Conservation (phyloP, 2,329 filamentous ascomycete species). For the Botrytis fragariae region DNA sequence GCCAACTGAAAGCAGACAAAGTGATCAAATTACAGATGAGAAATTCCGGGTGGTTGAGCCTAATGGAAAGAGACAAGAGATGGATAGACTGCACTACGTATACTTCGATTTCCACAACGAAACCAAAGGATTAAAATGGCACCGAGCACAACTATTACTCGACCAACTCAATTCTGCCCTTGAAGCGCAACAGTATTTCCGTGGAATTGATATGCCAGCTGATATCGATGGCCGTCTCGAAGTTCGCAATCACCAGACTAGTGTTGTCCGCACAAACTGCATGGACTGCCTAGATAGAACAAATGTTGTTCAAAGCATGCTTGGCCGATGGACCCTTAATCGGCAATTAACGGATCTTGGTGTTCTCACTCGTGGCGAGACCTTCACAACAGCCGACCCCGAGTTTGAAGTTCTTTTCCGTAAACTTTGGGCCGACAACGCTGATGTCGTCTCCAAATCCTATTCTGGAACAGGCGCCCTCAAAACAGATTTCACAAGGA, state of each 20-base stretch:
- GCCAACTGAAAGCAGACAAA: conserved; percentile 62
- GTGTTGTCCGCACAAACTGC: conserved; percentile 94
- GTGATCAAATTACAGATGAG: conserved; percentile 67
- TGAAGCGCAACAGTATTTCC: conserved; percentile 83
- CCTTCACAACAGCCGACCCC: conserved; percentile 71
- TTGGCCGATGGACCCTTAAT: conserved; percentile 84
- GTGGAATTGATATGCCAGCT: conserved; percentile 80
- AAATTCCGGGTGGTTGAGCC: conserved; percentile 79
- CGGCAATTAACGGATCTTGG: conserved; percentile 85
- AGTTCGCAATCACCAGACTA: conserved; percentile 75
- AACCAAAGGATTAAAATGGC: conserved; percentile 92
- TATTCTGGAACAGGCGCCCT: conserved; percentile 96
- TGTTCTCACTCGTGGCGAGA: conserved; percentile 71
- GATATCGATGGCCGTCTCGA: conserved; percentile 70
- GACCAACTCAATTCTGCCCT: conserved; percentile 77
- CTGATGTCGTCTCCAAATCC: conserved; percentile 86
- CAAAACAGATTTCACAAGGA: conserved; percentile 98
- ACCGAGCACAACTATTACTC: conserved; percentile 82
- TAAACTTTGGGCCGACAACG: conserved; percentile 98
- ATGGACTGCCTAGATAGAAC: conserved; percentile 99
- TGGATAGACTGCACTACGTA: conserved; percentile 87
- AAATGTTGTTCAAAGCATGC: conserved; percentile 97
- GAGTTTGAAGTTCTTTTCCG: conserved; percentile 90
- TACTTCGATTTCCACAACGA: conserved; percentile 99
- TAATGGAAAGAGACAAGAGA: conserved; percentile 54